A percentile compares a stretch with the other conserved stretches of the same genome.
phyloP scores from a whole-genome alignment of 2,329 filamentous ascomycete genomes.

The Epicoccum nigrum region DNA sequence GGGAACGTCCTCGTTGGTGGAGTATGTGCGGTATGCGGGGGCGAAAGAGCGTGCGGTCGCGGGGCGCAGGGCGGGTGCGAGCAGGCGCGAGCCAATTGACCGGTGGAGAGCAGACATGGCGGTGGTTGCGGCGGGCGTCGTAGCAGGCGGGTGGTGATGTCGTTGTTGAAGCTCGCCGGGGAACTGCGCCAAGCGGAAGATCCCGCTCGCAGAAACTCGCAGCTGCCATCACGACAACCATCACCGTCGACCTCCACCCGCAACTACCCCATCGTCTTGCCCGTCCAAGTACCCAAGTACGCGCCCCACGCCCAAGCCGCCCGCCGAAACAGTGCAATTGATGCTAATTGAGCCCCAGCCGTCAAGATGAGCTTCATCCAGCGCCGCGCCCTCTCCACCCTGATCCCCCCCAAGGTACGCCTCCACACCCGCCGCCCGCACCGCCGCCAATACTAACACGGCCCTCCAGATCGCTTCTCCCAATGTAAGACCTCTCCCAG shows the following conservation, averaged over 20 bases:
- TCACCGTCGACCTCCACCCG: constrained; percentile 39
- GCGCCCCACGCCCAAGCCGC: constrained; percentile 22
- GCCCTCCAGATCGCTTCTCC: constrained; percentile 75
- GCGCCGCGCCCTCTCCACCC: constrained; percentile 92
- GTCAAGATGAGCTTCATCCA: constrained; percentile 89
- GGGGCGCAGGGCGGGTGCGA: constrained; percentile 43
- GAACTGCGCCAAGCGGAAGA: constrained; percentile 21
- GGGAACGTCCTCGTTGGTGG: constrained; percentile 33
- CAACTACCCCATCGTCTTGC: constrained; percentile 46
- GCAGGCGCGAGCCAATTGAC: constrained; percentile 51
- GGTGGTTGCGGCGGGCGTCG: constrained; percentile 28
- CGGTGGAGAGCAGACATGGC: constrained; percentile 49
- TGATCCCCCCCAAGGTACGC: constrained; percentile 97
- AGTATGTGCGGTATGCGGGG: constrained; percentile 42
- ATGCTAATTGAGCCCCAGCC: constrained; percentile 48
- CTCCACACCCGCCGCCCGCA: constrained; percentile 17
- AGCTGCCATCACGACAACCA: constrained; percentile 42
- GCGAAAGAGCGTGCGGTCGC: constrained; percentile 29
- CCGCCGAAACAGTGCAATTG: constrained; percentile 33
- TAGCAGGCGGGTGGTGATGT: constrained; percentile 23
- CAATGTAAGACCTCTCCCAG: constrained; percentile 66
- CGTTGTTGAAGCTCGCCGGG: constrained; percentile 29
- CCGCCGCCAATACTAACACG: constrained; percentile 45
- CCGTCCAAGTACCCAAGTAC: constrained; percentile 45
- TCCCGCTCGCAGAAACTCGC: constrained; percentile 34